Evolutionary conservation across 257 asterid species (phyloP), one percentile per base, ranked within the genome.

Genomic region (Voacanga thouarsii): DNA sequence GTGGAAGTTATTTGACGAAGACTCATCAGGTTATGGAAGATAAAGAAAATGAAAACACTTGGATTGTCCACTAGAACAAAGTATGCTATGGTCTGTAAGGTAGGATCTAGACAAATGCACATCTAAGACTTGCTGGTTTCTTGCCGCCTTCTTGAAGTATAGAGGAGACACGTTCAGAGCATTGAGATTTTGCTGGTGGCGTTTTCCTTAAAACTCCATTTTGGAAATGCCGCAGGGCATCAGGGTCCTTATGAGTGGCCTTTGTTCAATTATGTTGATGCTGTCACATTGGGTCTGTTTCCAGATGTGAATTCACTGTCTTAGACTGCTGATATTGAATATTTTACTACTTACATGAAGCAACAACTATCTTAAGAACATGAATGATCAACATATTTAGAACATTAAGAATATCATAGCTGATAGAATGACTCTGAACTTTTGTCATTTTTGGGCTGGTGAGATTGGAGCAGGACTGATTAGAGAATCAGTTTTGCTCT

Each of bases 111-210:
- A 41, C 39, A 68, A 23, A 19, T 14, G 16, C 73, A 41, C 50
- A 41, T 41, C 73, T 41, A 41, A 41, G 53, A 68, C 30, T 41
- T 19, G 72, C 72, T 39, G 7, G 6, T 19, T 66, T 66, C 49
- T 66, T 66, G 28, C 53, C 12, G 53, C 30, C 73, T 68, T 68
- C 30, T 39, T 67, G 68, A 28, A 59, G 65, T 65, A 33, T 65
- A 6, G 0, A 15, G 47, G 71, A 39, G 41, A 43, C 24, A 23
- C n/a, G 12, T 18, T 67, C 30, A 67, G 51, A 15, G 72, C 39
- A 39, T 19, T 33, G 37, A 66, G 71, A 33, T 49, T 66, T 18
- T 37, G 16, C 24, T 41, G 26, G n/a, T 65, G 71, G 71, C 12
- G 1, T 50, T 33, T 33, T 59, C 30, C n/a, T 65, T 12, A 65